Evolutionary conservation across 1,284 basidiomycete genomes (phyloP).

Genomic region (Singerocomus rubriflavus): DNA sequence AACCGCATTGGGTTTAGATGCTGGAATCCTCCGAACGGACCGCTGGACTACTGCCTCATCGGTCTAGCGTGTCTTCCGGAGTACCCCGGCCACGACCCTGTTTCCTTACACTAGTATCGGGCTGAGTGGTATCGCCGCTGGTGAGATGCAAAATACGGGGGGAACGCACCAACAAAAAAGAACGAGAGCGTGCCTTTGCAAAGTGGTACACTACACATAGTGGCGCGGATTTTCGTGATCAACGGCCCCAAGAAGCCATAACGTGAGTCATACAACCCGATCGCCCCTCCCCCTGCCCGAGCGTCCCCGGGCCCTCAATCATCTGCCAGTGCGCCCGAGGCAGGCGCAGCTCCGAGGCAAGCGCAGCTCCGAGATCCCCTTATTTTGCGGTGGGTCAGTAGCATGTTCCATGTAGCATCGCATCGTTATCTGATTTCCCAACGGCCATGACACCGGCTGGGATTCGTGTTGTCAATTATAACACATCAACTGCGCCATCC

Average conservation of each 20-base stretch:
- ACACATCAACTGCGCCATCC: constrained; percentile 58
- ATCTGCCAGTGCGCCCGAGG: constrained; percentile 14
- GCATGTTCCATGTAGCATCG: constrained; percentile 2
- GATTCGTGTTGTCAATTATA: constrained; percentile 53
- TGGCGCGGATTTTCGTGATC: constrained; percentile 46
- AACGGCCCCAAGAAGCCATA: constrained; percentile 45
- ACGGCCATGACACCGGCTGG: constrained; percentile 34
- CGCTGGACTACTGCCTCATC: constrained; percentile 19
- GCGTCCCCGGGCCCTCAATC: constrained; percentile 19
- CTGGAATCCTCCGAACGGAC: constrained; percentile 19
- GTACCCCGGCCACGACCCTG: constrained; percentile 29
- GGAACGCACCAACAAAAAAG: constrained; percentile 39
- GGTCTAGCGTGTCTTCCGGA: constrained; percentile 27
- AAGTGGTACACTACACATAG: constrained; percentile 56
- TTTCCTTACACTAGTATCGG: constrained; percentile 55
- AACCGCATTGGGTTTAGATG: constrained; percentile 27
- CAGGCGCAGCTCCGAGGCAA: constrained; percentile 35
- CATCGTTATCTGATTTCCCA: constrained; percentile 8
- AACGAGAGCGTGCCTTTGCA: constrained; percentile 48
- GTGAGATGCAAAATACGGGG: constrained; percentile 36
- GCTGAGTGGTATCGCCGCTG: constrained; percentile 53
- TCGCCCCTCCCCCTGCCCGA: constrained; percentile 11
- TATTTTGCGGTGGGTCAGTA: constrained; percentile 47
- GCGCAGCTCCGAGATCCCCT: constrained; percentile 47
- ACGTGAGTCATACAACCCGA: constrained; percentile 23